phyloP scores from a whole-genome alignment of 73 alveolate species.

The Paramecium sexaurelia region DNA sequence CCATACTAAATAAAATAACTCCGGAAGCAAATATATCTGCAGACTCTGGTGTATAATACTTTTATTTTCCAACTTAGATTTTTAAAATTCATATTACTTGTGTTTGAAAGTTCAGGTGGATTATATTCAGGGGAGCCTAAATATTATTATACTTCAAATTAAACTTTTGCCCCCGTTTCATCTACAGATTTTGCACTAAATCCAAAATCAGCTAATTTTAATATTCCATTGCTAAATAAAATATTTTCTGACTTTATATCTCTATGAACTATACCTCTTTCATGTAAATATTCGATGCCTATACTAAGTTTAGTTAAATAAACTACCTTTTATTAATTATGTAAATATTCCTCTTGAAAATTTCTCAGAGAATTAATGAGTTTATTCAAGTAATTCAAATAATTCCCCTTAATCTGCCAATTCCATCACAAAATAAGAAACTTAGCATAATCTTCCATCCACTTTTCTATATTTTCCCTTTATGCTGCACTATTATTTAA shows the following conservation, averaged over 20 bases:
- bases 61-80: background rate
- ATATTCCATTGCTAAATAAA: constrained; percentile 25
- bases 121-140: constrained; percentile 68
- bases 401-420: constrained; percentile 58
- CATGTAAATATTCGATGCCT: constrained; percentile 52
- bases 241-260: constrained; percentile 48
- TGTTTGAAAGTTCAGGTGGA: constrained; percentile 67
- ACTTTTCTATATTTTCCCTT: constrained; percentile 33
- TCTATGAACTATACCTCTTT: constrained; percentile 53
- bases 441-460: constrained; percentile 43
- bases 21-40: constrained; percentile 65
- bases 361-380: constrained; percentile 45
- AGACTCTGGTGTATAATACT: constrained; percentile 58
- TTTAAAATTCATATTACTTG: background rate
- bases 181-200: constrained; percentile 59
- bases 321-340: constrained; percentile 14
- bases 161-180: constrained; percentile 34
- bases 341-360: constrained; percentile 14
- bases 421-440: constrained; percentile 50
- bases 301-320: background rate
- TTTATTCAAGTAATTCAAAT: constrained; percentile 39
- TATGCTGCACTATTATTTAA: background rate
- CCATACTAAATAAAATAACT: constrained; percentile 61
- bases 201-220: constrained; percentile 59
- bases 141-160: constrained; percentile 37